Base-by-base conservation (phyloP, 768 basidiomycete genomes). In the Phaeotremella skinneri region DNA sequence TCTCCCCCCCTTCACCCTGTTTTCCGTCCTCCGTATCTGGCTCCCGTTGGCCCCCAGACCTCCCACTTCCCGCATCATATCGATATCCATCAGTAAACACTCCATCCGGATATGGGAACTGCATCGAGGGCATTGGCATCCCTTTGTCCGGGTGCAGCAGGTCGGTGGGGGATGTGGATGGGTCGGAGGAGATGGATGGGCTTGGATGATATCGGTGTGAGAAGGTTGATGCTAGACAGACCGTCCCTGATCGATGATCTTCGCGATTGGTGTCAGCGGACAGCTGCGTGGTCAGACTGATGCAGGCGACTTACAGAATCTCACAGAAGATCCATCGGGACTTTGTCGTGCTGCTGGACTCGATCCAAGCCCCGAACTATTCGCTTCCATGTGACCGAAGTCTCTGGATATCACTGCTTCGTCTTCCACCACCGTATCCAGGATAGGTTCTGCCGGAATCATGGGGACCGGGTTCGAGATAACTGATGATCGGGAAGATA, bases 221-320 rank as follows among this genome's bases (percentile, higher is more conserved):
- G 32, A 52, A 32, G 4, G 51, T 52, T 23, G 51, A 52, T 32
- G 51, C 51, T 3, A 52, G 32, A 37, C 51, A 52, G 31, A 37
- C 37, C 30, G 17, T 37, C n/a, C 51, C 51, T 5, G 29, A 30
- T 30, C 51, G 17, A 13, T 52, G 30, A 25, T 52, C 51, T 52
- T n/a, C n/a, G n/a, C n/a, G n/a, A n/a, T n/a, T n/a, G n/a, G 32
- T 30, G 5, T n/a, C 30, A 29, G 9, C 17, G 17, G 20, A 6
- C 20, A 37, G 29, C 37, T 21, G 9, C 49, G 49, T 11, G 17
- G 26, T 4, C 21, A 21, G 9, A 20, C 45, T n/a, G 7, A 7
- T 7, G 25, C 7, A 20, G n/a, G 45, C 25, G 26, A 52, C 51
- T 23, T 21, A 52, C 51, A 52, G 27, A 32, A 52, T n/a, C 51